These are phyloP conservation scores for Chenopodium suecicum DNA, from an alignment of 148 eudicot species.

Conservation along the genomic window DNA sequence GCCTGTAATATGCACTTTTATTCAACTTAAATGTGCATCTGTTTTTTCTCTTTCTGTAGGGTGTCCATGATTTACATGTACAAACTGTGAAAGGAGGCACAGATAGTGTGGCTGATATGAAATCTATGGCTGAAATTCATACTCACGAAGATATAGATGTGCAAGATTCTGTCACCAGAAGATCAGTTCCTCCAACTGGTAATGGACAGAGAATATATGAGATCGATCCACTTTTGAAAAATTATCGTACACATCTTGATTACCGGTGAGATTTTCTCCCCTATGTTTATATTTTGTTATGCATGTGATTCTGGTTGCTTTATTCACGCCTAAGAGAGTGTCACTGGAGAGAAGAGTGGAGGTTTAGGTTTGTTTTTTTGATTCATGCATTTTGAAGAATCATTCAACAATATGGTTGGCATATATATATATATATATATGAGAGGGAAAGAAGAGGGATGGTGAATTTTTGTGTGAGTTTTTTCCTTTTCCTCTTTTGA, in stretches of 20 bases:
- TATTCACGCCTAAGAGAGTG: neutral
- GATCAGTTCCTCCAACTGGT: constrained; percentile 77
- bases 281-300: neutral
- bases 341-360: constrained; percentile 8
- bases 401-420: neutral
- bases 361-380: neutral
- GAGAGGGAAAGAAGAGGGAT: neutral
- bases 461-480: neutral
- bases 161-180: constrained; percentile 33
- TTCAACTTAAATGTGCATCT: neutral
- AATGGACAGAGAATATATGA: constrained; percentile 82
- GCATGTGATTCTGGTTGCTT: neutral
- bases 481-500: neutral
- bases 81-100: constrained; percentile 28
- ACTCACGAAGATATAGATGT: neutral
- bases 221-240: constrained; percentile 65
- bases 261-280: constrained; percentile 59
- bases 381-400: neutral
- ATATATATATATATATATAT: no score
- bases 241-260: constrained; percentile 73
- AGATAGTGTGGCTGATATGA: constrained; percentile 23
- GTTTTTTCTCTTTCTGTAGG: constrained; percentile 32
- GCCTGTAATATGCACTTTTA: neutral
- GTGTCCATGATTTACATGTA: constrained; percentile 35
- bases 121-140: neutral